Evolutionary conservation across 1,284 basidiomycete genomes (phyloP).

Genomic region (Testicularia cyperi): DNA sequence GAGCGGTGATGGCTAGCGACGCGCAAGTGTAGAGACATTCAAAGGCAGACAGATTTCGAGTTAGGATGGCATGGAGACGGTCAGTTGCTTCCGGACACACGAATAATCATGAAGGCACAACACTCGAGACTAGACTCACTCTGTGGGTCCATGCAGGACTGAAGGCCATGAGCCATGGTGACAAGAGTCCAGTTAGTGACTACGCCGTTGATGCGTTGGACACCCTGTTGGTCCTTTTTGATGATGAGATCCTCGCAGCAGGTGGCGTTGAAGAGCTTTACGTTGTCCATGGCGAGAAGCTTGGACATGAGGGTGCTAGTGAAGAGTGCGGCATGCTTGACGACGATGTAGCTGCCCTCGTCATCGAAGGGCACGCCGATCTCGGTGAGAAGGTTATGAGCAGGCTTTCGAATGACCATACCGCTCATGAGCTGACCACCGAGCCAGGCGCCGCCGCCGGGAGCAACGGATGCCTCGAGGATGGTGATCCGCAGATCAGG

Average conservation of each 20-base stretch:
- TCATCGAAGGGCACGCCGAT: slow-evolving; percentile 78
- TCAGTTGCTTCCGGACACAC: no score
- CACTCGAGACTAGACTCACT: slow-evolving; percentile 64
- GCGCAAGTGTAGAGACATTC: background rate
- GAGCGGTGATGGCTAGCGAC: slow-evolving; percentile 58
- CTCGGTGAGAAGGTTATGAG: slow-evolving; percentile 73
- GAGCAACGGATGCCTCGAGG: slow-evolving; percentile 77
- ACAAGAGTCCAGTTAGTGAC: slow-evolving; percentile 85
- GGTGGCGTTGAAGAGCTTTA: slow-evolving; percentile 64
- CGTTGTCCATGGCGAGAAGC: slow-evolving; percentile 71
- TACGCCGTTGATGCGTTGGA: slow-evolving; percentile 75
- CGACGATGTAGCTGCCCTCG: slow-evolving; percentile 68
- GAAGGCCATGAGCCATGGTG: slow-evolving; percentile 69
- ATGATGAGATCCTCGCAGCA: slow-evolving; percentile 58
- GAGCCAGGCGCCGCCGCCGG: slow-evolving; percentile 64
- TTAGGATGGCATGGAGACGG: background rate
- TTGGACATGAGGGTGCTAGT: slow-evolving; percentile 76
- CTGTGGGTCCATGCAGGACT: slow-evolving; percentile 84
- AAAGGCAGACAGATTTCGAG: no score
- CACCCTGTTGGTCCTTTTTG: slow-evolving; percentile 48
- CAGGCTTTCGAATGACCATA: slow-evolving; percentile 81
- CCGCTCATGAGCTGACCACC: slow-evolving; percentile 79
- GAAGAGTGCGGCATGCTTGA: slow-evolving; percentile 63
- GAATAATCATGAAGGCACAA: background rate
- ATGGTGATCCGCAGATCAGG: slow-evolving; percentile 80